Conservation (phyloP, 345 rosid species). For the Cardamine chenopodiifolia region DNA sequence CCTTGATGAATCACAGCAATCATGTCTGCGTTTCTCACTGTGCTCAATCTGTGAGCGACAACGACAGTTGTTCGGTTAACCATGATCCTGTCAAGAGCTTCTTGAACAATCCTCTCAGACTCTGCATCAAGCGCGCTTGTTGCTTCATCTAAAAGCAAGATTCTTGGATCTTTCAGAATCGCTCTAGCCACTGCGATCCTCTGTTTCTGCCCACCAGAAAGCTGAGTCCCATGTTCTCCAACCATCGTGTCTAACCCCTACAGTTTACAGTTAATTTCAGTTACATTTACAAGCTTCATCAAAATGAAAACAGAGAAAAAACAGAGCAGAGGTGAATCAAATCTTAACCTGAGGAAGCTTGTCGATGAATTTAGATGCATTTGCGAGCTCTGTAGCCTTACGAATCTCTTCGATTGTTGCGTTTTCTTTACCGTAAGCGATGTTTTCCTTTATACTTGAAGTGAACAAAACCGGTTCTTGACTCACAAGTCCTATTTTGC, state of each 20-base stretch:
- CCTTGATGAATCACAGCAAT: conserved; percentile 68
- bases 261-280: conserved; percentile 21
- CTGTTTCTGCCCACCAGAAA: conserved; percentile 86
- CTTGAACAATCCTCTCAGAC: conserved; percentile 65
- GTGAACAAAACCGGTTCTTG: conserved; percentile 75
- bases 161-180: conserved; percentile 65
- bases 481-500: conserved; percentile 73
- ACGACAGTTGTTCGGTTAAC: conserved; percentile 61
- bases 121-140: conserved; percentile 79
- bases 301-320: conserved; percentile 6
- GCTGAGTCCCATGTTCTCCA: conserved; percentile 80
- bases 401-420: conserved; percentile 59
- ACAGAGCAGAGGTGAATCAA: conserved; percentile 4
- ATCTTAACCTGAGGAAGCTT: conserved; percentile 62
- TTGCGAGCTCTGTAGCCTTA: conserved; percentile 63
- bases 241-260: conserved; percentile 76
- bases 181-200: conserved; percentile 78
- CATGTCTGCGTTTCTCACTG: conserved; percentile 56
- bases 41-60: conserved; percentile 66
- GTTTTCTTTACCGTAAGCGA: conserved; percentile 58
- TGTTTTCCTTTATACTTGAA: conserved; percentile 61
- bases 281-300: conserved; percentile 5
- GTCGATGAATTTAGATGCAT: conserved; percentile 63
- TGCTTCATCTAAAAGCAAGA: conserved; percentile 74
- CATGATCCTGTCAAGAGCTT: conserved; percentile 66